Conservation (phyloP, 306 rosid species). For the Vigna mungo region DNA sequence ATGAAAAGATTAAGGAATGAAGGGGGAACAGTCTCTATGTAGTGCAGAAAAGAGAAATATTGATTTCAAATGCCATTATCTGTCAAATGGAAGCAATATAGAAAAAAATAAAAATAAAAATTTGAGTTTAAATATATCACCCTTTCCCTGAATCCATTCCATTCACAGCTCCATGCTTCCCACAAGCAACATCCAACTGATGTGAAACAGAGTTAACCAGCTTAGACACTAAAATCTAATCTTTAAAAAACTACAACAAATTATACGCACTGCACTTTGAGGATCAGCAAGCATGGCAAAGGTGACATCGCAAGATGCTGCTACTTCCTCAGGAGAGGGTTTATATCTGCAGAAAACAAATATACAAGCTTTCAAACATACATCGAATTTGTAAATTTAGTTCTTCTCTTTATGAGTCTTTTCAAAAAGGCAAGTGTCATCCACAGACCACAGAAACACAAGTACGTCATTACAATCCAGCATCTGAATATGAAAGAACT, state of each 20-base stretch:
- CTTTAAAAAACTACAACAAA: constrained; percentile 15
- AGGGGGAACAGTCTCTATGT: background rate
- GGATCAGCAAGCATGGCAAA: constrained; percentile 99
- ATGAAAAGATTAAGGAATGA: background rate
- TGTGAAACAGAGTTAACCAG: constrained; percentile 34
- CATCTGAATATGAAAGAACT: constrained; percentile 31
- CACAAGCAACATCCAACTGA: constrained; percentile 87
- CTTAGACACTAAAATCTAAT: constrained; percentile 21
- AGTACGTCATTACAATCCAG: background rate
- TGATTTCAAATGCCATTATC: constrained; percentile 34
- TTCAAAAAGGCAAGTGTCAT: background rate
- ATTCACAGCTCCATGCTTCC: constrained; percentile 76
- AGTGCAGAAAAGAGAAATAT: constrained; percentile 19
- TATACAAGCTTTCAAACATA: background rate
- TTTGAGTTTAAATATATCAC: constrained; percentile 50
- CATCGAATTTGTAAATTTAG: constrained; percentile 16
- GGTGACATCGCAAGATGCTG: constrained; percentile 91
- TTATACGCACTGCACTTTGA: constrained; percentile 85
- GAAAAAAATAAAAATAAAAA: constrained; percentile 11
- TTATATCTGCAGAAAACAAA: constrained; percentile 67
- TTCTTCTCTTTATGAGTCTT: background rate
- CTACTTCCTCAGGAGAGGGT: constrained; percentile 85
- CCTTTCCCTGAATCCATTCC: constrained; percentile 95
- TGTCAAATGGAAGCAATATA: constrained; percentile 25
- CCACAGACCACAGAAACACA: background rate